Evolutionary conservation across 352 stramenopile species (phyloP).

Genomic region (Globisporangium solare): DNA sequence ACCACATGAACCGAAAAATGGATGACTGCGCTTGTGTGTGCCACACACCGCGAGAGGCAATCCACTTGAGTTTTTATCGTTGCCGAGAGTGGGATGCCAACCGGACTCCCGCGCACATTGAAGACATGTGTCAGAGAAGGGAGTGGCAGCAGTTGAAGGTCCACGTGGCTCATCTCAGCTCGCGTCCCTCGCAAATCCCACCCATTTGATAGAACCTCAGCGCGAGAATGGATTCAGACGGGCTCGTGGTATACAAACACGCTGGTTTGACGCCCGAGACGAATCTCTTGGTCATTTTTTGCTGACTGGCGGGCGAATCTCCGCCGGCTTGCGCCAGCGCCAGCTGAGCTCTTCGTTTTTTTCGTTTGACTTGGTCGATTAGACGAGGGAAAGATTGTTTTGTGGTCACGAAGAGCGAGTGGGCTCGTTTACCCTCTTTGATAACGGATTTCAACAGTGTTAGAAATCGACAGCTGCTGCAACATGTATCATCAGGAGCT

Average conservation of each 20-base stretch:
- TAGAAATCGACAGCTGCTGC: too few relatives aligned
- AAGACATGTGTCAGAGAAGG: neutral
- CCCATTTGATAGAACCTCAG: neutral
- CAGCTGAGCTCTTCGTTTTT: neutral
- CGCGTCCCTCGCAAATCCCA: neutral
- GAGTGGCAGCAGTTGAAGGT: neutral
- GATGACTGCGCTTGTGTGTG: too few relatives aligned
- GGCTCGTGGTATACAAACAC: conserved; percentile 5
- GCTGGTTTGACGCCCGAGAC: conserved; percentile 4
- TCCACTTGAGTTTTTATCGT: too few relatives aligned
- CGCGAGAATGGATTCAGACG: conserved; percentile 3
- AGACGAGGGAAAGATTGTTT: too few relatives aligned
- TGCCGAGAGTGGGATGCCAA: too few relatives aligned
- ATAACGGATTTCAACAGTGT: too few relatives aligned
- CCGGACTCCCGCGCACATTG: neutral
- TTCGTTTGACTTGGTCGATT: too few relatives aligned
- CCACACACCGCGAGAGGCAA: too few relatives aligned
- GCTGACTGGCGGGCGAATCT: conserved; percentile 6
- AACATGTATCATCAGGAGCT: too few relatives aligned
- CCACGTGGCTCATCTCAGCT: conserved; percentile 6
- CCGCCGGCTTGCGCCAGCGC: neutral
- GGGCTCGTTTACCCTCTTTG: too few relatives aligned
- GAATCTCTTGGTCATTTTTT: conserved; percentile 4
- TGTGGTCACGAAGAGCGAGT: too few relatives aligned
- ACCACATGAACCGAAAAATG: too few relatives aligned